A percentile compares a stretch with the other conserved stretches of the same genome.
Conservation (phyloP, 1,284 basidiomycete species). For the Sanghuangporus sanghuang region DNA sequence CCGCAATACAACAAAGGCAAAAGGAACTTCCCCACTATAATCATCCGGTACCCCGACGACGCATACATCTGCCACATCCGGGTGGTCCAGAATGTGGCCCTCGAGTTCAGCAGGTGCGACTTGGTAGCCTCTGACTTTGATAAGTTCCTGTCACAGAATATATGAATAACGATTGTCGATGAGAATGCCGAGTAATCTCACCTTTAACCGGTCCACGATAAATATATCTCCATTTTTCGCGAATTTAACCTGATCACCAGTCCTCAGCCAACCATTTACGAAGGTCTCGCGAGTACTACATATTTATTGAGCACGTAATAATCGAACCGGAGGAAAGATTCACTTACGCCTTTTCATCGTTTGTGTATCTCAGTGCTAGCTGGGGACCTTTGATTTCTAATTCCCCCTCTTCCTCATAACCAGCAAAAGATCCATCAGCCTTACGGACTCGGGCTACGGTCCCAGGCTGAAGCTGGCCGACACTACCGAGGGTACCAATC, state of each 20-base stretch:
- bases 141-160: slow-evolving; percentile 8
- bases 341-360: slow-evolving; percentile 55
- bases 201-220: slow-evolving; percentile 67
- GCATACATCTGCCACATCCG: slow-evolving; percentile 65
- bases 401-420: slow-evolving; percentile 63
- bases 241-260: slow-evolving; percentile 63
- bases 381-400: slow-evolving; percentile 55
- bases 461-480: slow-evolving; percentile 52
- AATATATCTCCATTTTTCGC: slow-evolving; percentile 52
- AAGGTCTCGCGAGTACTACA: slow-evolving; percentile 55
- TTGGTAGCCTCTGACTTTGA: slow-evolving; percentile 17
- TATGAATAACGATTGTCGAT: not conserved
- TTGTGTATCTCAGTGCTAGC: slow-evolving; percentile 48
- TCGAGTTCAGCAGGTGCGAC: slow-evolving; percentile 60
- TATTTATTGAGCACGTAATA: not conserved
- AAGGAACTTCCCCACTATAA: slow-evolving; percentile 72
- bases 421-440: slow-evolving; percentile 52
- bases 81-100: slow-evolving; percentile 68
- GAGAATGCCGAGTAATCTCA: slow-evolving; percentile 20
- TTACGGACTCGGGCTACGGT: slow-evolving; percentile 51
- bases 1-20: slow-evolving; percentile 62
- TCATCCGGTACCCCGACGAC: slow-evolving; percentile 76
- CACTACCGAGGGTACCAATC: slow-evolving; percentile 50
- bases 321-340: not conserved
- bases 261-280: slow-evolving; percentile 56